Base-by-base conservation (phyloP, 495 filamentous ascomycete species). In the Elaphomyces granulatus region DNA sequence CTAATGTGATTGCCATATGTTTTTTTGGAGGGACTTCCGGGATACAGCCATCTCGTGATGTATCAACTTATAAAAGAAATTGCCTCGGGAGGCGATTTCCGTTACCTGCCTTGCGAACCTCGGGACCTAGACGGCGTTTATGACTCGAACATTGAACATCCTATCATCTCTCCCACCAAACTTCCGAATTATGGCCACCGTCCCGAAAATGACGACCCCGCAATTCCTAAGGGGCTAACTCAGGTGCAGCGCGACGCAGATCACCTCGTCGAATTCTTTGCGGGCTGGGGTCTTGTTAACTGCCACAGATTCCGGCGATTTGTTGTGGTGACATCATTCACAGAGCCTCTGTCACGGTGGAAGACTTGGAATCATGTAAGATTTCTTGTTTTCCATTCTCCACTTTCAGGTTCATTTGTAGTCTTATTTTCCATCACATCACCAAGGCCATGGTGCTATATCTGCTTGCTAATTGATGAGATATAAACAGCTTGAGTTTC, bases 211-310 rank as follows among this genome's bases (percentile, higher is more conserved):
- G 45, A 50, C 16, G 31, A 43, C 15, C 44, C 45, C 1, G 35
- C 42, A 1, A 44, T 56, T 8, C 49, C 51, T 1, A 46, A 31
- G 21, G 49, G 44, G 8, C 35, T 53, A 1, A 52, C 38, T 18
- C 55, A 54, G 19, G 36, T 44, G 2, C 44, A 57, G 8, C 45
- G 48, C 26, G 50, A 68, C 16, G 45, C 60, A 12, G 57, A 64
- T 38, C 52, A 59, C 26, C 47, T 71, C 6, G 50, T 58, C 2
- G 58, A 67, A 41, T 56, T 62, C 20, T 67, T 69, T 38, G 61
- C 66, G 2, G 63, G 64, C 3, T 70, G 61, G 64, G 44, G 52
- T 1, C 36, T 63, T 1, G 32, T 59, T 8, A 51, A 65, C 28
- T 37, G 49, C 3, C 45, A 59, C n/a, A 46, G 51, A 2, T 64